Evolutionary conservation across 495 filamentous ascomycete genomes (phyloP), one percentile per base, ranked within the genome.

Genomic region (Aspergillus bertholletiae): DNA sequence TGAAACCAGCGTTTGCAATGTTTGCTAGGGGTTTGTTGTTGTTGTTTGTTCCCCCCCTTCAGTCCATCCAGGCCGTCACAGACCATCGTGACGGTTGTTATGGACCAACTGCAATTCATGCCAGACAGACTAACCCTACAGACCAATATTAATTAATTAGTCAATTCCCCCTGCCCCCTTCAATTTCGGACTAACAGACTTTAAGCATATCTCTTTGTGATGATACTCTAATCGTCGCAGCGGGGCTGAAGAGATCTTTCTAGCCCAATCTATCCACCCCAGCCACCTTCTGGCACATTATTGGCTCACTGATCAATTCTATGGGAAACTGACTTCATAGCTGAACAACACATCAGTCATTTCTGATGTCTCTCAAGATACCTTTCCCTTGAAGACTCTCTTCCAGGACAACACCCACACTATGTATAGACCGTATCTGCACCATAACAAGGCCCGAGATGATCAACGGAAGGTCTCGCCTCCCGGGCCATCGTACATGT

Each of bases 401-500:
- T 53, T 49, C 56, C 54, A 21, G 45, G n/a, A 20, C 28, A n/a
- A n/a, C n/a, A n/a, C n/a, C 55, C 46, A 20, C 15, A 67, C 70
- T 55, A 70, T 75, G 63, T 68, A 74, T 49, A 69, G 72, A 62
- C 68, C 74, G 39, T 51, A 59, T 40, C 57, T 62, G 32, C 55
- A 44, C 18, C 56, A 65, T 7, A 34, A 56, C 37, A 65, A 63
- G 55, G 55, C 60, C 51, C 74, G 69, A 59, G 74, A 77, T 49
- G 66, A 66, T 54, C 68, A 71, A 55, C 70, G 83, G 59, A 88
- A 86, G 75, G 81, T 83, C 57, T 85, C 84, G 43, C 86, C 87
- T 56, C 86, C 89, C 21, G 84, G 84, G 34, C 86, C 88, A 22
- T 80, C 82, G 35, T 95, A 89, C 73, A 96, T 96, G 92, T 84